Evolutionary conservation across 345 rosid species (phyloP).

Genomic region (Excoecaria cochinchinensis): DNA sequence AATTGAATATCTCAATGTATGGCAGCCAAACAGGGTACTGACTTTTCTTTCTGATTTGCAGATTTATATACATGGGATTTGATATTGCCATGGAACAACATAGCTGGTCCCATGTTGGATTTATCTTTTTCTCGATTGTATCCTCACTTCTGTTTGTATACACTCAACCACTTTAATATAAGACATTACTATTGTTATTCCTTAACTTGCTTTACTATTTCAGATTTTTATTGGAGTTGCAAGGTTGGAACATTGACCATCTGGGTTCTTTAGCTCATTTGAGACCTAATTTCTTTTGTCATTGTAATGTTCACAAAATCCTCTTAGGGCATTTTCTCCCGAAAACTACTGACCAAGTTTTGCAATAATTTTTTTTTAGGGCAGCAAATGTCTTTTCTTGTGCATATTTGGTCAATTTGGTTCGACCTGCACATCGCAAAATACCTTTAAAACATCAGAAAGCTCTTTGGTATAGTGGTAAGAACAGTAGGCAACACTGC

Average conservation of each 20-base stretch:
- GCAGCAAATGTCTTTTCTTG: constrained; percentile 92
- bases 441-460: constrained; percentile 91
- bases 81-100: constrained; percentile 98
- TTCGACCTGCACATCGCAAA: constrained; percentile 68
- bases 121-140: constrained; percentile 95
- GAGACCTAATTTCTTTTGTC: background rate
- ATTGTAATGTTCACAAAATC: constrained; percentile 3
- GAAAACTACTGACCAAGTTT: constrained; percentile 30
- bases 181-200: constrained; percentile 30
- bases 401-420: constrained; percentile 86
- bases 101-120: constrained; percentile 97
- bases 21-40: constrained; percentile 12
- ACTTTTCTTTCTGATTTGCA: constrained; percentile 41
- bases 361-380: constrained; percentile 47
- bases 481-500: constrained; percentile 29
- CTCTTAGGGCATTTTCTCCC: background rate
- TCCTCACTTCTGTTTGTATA: constrained; percentile 45
- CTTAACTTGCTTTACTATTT: constrained; percentile 42
- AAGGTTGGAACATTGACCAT: constrained; percentile 38
- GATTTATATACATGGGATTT: constrained; percentile 99
- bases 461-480: constrained; percentile 99
- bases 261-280: background rate
- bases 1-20: constrained; percentile 11
- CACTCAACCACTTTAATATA: constrained; percentile 4
- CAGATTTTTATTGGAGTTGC: constrained; percentile 90